Percentiles rank a stretch among this genome's conserved stretches.
Conservation (phyloP, 1,284 basidiomycete genomes). For the Pisolithus thermaeus region DNA sequence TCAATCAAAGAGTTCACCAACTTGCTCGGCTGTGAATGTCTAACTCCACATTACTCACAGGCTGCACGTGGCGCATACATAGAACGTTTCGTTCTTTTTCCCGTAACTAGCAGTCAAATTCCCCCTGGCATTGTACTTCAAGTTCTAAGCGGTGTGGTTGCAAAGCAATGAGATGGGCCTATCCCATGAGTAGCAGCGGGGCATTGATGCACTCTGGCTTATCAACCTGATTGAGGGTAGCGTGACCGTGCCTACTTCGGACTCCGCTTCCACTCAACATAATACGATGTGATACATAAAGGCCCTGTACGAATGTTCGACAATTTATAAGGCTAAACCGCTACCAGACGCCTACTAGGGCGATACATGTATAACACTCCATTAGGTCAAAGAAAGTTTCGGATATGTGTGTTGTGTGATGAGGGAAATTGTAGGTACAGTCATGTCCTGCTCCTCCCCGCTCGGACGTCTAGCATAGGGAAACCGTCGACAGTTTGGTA, state of each 20-base stretch:
- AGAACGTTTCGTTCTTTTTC: too few relatives aligned
- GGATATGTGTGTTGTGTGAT: background rate
- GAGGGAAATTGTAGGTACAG: background rate
- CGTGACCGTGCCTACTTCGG: background rate
- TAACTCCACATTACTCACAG: too few relatives aligned
- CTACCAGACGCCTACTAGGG: background rate
- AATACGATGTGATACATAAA: background rate
- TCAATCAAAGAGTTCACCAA: too few relatives aligned
- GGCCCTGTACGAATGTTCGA: background rate
- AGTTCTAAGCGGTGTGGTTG: too few relatives aligned
- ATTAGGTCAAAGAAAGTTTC: background rate
- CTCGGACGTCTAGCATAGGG: conserved; percentile 9
- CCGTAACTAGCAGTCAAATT: too few relatives aligned
- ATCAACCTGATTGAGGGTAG: too few relatives aligned
- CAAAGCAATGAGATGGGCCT: too few relatives aligned
- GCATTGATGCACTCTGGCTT: too few relatives aligned
- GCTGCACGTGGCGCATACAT: too few relatives aligned
- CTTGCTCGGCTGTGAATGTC: too few relatives aligned
- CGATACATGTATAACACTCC: background rate
- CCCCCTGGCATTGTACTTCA: too few relatives aligned
- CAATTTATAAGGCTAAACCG: background rate
- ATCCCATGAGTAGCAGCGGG: too few relatives aligned
- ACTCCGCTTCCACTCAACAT: background rate
- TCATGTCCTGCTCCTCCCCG: background rate
- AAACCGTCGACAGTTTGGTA: conserved; percentile 15